Percentiles rank a stretch among this genome's conserved stretches.
phyloP scores from a whole-genome alignment of 345 rosid genomes.

The Eucalyptus pauciflora region DNA sequence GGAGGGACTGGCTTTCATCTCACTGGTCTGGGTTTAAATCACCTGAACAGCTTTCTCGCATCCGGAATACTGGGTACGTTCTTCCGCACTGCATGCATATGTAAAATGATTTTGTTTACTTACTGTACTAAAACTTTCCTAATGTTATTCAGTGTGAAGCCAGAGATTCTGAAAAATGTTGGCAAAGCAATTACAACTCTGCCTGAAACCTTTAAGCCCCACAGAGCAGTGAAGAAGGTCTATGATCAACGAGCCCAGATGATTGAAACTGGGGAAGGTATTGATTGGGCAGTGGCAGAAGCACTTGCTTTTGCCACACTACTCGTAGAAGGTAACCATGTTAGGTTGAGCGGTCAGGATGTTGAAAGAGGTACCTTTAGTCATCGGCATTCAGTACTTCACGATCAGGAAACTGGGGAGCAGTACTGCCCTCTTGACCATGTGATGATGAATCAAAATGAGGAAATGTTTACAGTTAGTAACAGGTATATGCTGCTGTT shows the following conservation, averaged over 20 bases:
- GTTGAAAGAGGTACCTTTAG: conserved; percentile 12
- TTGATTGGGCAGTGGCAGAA: conserved; percentile 10
- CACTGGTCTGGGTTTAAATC: conserved; percentile 15
- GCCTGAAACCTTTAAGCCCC: conserved; percentile 6
- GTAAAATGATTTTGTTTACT: not conserved
- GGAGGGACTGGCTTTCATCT: conserved; percentile 12
- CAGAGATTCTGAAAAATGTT: conserved; percentile 9
- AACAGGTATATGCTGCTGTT: not conserved
- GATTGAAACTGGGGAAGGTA: conserved; percentile 11
- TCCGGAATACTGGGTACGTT: conserved; percentile 8
- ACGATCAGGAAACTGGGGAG: conserved; percentile 8
- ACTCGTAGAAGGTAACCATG: conserved; percentile 5
- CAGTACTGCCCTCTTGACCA: conserved; percentile 6
- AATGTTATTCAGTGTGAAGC: conserved; percentile 3
- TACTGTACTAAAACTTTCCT: not conserved
- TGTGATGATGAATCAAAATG: conserved; percentile 9
- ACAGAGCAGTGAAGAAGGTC: conserved; percentile 7
- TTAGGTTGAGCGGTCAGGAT: conserved; percentile 9
- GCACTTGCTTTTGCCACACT: conserved; percentile 13
- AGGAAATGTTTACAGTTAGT: conserved; percentile 13
- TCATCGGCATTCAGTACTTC: conserved; percentile 12
- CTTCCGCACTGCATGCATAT: not conserved
- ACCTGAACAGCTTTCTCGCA: conserved; percentile 10
- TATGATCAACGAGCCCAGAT: conserved; percentile 7
- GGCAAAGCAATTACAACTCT: conserved; percentile 8